Evolutionary conservation across 2,329 filamentous ascomycete genomes (phyloP).

Genomic region (Fusarium sacchari): DNA sequence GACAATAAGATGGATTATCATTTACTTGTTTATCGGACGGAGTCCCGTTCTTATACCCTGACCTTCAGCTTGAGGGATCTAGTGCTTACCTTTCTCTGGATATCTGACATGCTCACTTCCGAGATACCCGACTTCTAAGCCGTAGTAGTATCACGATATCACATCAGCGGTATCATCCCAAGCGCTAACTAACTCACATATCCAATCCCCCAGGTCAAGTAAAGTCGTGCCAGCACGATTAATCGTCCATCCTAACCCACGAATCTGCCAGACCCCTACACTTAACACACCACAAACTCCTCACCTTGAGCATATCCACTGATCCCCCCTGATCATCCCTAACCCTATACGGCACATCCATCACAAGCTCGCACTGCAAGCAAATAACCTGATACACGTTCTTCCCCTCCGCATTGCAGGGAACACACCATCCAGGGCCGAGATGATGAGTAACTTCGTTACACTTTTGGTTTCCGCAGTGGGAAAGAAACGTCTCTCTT

Average conservation of each 20-base stretch:
- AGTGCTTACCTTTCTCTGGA: constrained; percentile 6
- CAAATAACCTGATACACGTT: constrained; percentile 17
- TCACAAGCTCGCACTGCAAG: constrained; percentile 5
- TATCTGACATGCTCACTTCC: constrained; percentile 3
- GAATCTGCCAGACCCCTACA: constrained; percentile 26
- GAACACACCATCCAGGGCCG: constrained; percentile 32
- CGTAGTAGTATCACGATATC: not conserved
- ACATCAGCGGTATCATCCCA: not conserved
- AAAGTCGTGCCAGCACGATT: not conserved
- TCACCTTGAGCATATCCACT: constrained; percentile 29
- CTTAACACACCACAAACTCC: constrained; percentile 32
- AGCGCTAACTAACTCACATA: not conserved
- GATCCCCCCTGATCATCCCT: constrained; percentile 12
- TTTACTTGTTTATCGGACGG: not conserved
- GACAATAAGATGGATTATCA: accelerated
- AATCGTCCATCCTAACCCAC: constrained; percentile 5
- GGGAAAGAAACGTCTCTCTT: constrained; percentile 8
- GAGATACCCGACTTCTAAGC: not conserved
- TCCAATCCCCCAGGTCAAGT: not conserved
- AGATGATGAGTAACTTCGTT: constrained; percentile 26
- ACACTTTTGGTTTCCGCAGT: not conserved
- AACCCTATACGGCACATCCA: constrained; percentile 13
- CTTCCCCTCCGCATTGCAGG: not conserved
- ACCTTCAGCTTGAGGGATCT: not conserved
- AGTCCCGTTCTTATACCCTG: not conserved